phyloP scores from a whole-genome alignment of 352 stramenopile species.

The Pythium phragmitis region DNA sequence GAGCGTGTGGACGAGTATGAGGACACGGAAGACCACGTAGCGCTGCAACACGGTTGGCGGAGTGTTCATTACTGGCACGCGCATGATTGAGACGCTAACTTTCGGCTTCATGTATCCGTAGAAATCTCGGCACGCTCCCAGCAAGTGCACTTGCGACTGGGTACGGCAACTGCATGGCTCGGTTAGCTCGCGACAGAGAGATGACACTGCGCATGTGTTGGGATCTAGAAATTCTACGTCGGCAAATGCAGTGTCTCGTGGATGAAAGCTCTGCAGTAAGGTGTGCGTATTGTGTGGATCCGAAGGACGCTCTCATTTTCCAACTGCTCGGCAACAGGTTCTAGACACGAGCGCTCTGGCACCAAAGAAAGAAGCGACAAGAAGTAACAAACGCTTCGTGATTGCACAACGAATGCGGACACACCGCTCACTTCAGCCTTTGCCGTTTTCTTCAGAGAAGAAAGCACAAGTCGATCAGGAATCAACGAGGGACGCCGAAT shows the following conservation, averaged over 20 bases:
- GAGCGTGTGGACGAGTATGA: background rate
- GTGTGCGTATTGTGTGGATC: background rate
- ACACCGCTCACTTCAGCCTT: background rate
- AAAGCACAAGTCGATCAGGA: background rate
- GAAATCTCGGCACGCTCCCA: conserved; percentile 31
- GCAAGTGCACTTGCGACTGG: conserved; percentile 35
- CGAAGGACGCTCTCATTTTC: background rate
- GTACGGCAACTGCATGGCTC: conserved; percentile 5
- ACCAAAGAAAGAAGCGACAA: conserved; percentile 1
- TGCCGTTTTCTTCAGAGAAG: conserved; percentile 1
- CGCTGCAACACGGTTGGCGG: conserved; percentile 18
- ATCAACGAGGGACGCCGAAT: background rate
- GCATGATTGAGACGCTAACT: background rate
- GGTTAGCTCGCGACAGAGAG: background rate
- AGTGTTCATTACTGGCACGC: background rate
- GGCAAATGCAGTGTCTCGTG: conserved; percentile 29
- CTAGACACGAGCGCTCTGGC: background rate
- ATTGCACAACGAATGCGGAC: background rate
- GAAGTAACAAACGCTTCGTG: background rate
- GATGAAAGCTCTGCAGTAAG: conserved; percentile 25
- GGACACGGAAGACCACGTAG: background rate
- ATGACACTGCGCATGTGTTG: background rate
- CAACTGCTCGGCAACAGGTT: background rate
- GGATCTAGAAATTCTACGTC: conserved; percentile 25
- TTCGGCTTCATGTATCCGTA: background rate